These are phyloP conservation scores for Plasmopara viticola DNA, from an alignment of 352 stramenopile species.

Conservation along the genomic window DNA sequence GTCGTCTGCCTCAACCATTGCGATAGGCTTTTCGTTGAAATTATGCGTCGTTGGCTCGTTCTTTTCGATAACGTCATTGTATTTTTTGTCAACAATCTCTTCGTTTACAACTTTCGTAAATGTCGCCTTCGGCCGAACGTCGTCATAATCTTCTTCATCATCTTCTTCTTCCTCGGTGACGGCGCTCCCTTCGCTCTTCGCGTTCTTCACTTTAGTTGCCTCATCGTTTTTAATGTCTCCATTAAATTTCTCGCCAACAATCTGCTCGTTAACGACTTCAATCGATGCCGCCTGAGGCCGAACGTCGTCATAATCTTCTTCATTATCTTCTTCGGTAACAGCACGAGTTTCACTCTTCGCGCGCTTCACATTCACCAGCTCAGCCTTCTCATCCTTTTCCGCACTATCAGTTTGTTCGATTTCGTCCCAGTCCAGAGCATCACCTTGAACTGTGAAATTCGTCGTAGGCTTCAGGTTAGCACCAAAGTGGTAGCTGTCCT, in stretches of 20 bases:
- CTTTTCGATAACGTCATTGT: conserved; percentile 19
- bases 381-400: conserved; percentile 19
- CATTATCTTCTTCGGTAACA: conserved; percentile 21
- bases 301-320: conserved; percentile 42
- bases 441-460: conserved; percentile 12
- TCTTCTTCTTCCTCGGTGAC: conserved; percentile 8
- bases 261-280: neutral
- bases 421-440: conserved; percentile 34
- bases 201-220: neutral
- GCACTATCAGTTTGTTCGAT: conserved; percentile 25
- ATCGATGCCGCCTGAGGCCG: conserved; percentile 7
- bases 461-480: conserved; percentile 1
- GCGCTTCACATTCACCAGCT: conserved; percentile 6
- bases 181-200: neutral
- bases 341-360: conserved; percentile 6
- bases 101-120: conserved; percentile 10
- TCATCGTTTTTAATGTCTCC: too few relatives aligned
- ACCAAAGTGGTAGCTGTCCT: conserved; percentile 1
- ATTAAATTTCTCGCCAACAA: neutral
- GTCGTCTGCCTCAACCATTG: conserved; percentile 19
- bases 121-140: too few relatives aligned
- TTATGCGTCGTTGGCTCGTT: conserved; percentile 20
- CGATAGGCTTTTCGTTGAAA: conserved; percentile 21
- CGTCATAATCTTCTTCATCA: too few relatives aligned
- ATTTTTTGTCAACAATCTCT: conserved; percentile 2